A percentile compares a stretch with the other conserved stretches of the same genome.
These are phyloP conservation scores for Haplosporangium gracile DNA, from an alignment of 192 early-diverging fungal species.

Conservation along the genomic window DNA sequence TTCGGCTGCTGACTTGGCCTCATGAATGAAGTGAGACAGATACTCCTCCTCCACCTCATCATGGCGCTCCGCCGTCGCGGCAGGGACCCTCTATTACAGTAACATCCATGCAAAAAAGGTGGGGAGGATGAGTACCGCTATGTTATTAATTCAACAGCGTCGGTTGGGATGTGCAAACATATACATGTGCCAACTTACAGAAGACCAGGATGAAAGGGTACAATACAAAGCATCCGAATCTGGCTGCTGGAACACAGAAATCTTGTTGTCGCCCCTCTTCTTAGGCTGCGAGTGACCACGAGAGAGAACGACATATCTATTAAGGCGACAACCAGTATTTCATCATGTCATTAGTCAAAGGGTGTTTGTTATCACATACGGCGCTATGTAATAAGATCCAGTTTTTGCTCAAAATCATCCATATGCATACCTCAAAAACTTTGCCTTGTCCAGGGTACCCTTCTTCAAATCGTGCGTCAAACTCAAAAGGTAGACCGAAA, in stretches of 20 bases:
- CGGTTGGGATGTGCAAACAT: too few species aligned
- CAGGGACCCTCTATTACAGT: constrained; percentile 19
- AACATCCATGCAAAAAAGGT: not conserved
- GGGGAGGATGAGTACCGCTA: too few species aligned
- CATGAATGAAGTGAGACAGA: constrained; percentile 32
- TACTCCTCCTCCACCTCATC: constrained; percentile 31
- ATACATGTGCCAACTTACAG: not conserved
- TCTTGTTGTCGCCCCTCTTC: not conserved
- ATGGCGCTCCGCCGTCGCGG: constrained; percentile 19
- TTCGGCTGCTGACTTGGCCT: constrained; percentile 29
- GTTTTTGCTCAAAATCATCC: not conserved
- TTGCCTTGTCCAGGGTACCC: constrained; percentile 32
- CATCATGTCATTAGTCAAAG: not conserved
- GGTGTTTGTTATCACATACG: not conserved
- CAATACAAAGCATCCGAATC: not conserved
- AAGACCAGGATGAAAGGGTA: not conserved
- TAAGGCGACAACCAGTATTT: not conserved
- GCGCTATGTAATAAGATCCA: not conserved
- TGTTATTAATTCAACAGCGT: too few species aligned
- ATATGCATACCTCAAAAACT: constrained; percentile 32
- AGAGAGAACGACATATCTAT: not conserved
- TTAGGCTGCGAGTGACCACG: not conserved
- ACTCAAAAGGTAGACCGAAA: constrained; percentile 45
- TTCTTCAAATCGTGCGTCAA: constrained; percentile 22
- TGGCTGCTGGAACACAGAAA: not conserved